phyloP scores from a whole-genome alignment of 176 grass and related monocot species.

The Oryza meridionalis region DNA sequence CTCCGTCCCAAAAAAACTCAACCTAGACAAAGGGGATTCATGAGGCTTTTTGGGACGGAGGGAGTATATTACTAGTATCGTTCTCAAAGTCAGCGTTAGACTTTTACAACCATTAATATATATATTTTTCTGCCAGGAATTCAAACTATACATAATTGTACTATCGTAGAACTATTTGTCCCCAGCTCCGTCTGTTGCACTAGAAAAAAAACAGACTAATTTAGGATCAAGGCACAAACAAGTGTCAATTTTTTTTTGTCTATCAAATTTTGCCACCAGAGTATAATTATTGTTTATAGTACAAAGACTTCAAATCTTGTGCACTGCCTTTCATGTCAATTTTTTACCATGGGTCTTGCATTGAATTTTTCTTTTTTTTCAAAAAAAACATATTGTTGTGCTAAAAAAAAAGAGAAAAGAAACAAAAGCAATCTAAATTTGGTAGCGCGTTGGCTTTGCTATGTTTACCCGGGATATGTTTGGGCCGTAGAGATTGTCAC shows the following conservation, averaged over 20 bases:
- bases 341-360: background rate
- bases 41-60: no score
- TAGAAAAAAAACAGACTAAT: no score
- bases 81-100: background rate
- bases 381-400: background rate
- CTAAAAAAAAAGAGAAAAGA: background rate
- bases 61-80: background rate
- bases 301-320: background rate
- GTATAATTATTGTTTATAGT: background rate
- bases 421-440: background rate
- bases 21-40: no score
- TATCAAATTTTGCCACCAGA: background rate
- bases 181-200: no score
- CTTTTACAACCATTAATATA: background rate
- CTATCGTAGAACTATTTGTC: background rate
- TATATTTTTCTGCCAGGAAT: background rate
- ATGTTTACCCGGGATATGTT: background rate
- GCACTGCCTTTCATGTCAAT: background rate
- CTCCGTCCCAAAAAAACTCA: no score
- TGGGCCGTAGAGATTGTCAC: background rate
- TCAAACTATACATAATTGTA: background rate
- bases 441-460: background rate
- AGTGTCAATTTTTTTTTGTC: background rate
- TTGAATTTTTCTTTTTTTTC: background rate
- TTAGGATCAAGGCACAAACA: background rate